Conservation (phyloP, 139 green algal genomes). For the Axilococcus clingmanii region DNA sequence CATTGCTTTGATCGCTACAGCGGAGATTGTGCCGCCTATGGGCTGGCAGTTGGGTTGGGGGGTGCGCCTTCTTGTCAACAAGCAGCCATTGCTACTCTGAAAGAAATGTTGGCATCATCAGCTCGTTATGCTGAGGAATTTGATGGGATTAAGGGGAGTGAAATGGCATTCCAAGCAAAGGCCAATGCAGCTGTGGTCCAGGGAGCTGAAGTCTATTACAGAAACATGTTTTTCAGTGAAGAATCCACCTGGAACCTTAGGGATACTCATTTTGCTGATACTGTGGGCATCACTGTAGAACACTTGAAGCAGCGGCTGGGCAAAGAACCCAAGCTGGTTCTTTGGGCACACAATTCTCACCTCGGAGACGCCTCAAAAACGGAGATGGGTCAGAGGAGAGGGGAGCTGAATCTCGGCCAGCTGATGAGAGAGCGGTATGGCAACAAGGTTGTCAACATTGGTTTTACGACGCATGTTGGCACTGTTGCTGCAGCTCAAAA, state of each 20-base stretch:
- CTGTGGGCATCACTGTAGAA: neutral
- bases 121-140: neutral
- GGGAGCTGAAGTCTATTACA: slow-evolving; percentile 51
- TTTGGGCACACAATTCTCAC: slow-evolving; percentile 55
- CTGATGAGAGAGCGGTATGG: slow-evolving; percentile 35
- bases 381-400: slow-evolving; percentile 39
- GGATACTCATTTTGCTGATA: slow-evolving; percentile 47
- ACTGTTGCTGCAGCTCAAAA: slow-evolving; percentile 46
- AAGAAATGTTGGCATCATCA: slow-evolving; percentile 10
- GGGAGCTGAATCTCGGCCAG: slow-evolving; percentile 54
- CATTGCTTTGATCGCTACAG: slow-evolving; percentile 39
- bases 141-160: slow-evolving; percentile 9
- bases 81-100: slow-evolving; percentile 16
- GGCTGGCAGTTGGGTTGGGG: slow-evolving; percentile 9
- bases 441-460: slow-evolving; percentile 22
- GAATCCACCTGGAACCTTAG: slow-evolving; percentile 55
- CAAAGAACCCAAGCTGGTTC: neutral
- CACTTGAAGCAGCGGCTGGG: slow-evolving; percentile 7
- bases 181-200: slow-evolving; percentile 40
- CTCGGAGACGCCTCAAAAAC: slow-evolving; percentile 49
- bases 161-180: slow-evolving; percentile 21
- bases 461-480: slow-evolving; percentile 42
- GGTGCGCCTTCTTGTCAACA: slow-evolving; percentile 27
- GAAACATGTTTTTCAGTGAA: slow-evolving; percentile 28
- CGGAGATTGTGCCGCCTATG: slow-evolving; percentile 16